These are phyloP conservation scores for Annulohypoxylon nitens DNA, from an alignment of 495 filamentous ascomycete species.

Conservation along the genomic window DNA sequence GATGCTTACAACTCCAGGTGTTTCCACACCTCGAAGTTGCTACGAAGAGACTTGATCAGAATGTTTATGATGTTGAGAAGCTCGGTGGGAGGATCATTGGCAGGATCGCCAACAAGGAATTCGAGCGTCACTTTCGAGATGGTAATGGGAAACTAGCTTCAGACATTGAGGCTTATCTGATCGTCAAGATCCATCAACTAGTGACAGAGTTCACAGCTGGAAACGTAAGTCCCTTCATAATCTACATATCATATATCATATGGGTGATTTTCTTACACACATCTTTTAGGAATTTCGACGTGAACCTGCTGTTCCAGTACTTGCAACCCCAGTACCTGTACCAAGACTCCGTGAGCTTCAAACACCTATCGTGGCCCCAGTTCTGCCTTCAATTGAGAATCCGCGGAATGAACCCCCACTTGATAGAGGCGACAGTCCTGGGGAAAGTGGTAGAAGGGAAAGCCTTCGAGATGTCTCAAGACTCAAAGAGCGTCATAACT, in stretches of 20 bases:
- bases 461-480: background rate
- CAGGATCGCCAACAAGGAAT: constrained; percentile 38
- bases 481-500: background rate
- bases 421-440: background rate
- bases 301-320: background rate
- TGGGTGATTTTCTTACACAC: constrained; percentile 9
- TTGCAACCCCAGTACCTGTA: background rate
- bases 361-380: background rate
- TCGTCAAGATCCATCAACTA: constrained; percentile 35
- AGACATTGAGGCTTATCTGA: constrained; percentile 28
- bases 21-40: constrained; percentile 54
- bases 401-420: background rate
- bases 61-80: constrained; percentile 44
- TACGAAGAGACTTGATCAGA: constrained; percentile 27
- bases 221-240: constrained; percentile 32
- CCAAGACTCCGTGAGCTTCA: background rate
- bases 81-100: constrained; percentile 45
- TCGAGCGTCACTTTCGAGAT: constrained; percentile 42
- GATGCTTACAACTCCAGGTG: constrained; percentile 53
- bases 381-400: constrained; percentile 35
- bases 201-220: constrained; percentile 29
- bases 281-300: constrained; percentile 34
- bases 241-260: background rate
- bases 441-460: background rate
- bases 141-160: constrained; percentile 37